These are phyloP conservation scores for Lunularia cruciata DNA, from an alignment of 225 moss, liverwort and hornwort species.

Conservation along the genomic window DNA sequence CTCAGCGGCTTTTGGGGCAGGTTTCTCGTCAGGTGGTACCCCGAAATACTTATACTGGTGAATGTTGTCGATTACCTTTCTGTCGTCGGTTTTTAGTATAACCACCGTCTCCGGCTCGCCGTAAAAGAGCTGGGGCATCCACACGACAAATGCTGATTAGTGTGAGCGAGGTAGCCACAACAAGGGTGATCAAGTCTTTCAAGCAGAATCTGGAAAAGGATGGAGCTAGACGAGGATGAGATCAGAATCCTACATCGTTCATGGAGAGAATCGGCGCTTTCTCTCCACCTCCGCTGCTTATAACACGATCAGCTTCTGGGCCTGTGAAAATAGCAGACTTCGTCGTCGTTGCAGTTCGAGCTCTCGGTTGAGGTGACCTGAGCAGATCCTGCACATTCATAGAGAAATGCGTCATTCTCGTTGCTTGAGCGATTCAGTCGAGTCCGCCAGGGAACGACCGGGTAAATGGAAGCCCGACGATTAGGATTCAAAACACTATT, in stretches of 20 bases:
- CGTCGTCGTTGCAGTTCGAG: constrained; percentile 4
- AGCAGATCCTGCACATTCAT: constrained; percentile 16
- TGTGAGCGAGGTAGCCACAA: too few relatives aligned
- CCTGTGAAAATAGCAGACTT: not conserved
- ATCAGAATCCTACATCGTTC: constrained; percentile 23
- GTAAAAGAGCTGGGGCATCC: constrained; percentile 32
- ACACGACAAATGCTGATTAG: not conserved
- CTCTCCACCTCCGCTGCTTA: not conserved
- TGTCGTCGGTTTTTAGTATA: constrained; percentile 39
- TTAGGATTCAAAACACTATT: not conserved
- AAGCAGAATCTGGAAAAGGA: too few relatives aligned
- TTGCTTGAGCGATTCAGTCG: too few relatives aligned
- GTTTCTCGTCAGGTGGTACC: constrained; percentile 12
- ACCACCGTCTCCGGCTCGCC: constrained; percentile 38
- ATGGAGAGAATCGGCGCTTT: constrained; percentile 17
- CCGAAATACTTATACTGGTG: constrained; percentile 46
- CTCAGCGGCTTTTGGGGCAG: constrained; percentile 12
- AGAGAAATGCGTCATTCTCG: too few relatives aligned
- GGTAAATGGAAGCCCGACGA: not conserved
- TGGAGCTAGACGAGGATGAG: too few relatives aligned
- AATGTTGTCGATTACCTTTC: constrained; percentile 34
- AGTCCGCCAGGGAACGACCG: too few relatives aligned
- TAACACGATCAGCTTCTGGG: constrained; percentile 9
- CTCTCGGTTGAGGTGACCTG: constrained; percentile 4
- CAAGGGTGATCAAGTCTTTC: too few relatives aligned